Evolutionary conservation across 352 stramenopile genomes (phyloP).

Genomic region (Ochromonadaceae sp.): DNA sequence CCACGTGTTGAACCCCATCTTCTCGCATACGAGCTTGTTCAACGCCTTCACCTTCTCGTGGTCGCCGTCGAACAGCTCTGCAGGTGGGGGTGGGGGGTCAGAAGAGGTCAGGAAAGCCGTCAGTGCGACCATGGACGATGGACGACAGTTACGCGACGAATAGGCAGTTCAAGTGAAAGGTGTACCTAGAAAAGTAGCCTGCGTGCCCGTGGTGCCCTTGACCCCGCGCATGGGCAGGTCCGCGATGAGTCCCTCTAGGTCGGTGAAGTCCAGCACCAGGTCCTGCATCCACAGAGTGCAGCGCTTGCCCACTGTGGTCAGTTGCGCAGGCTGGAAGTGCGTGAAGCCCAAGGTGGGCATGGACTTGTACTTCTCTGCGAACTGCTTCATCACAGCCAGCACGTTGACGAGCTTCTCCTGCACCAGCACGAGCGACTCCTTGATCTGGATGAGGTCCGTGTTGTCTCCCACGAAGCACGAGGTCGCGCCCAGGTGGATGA

Average conservation of each 20-base stretch:
- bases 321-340: constrained; percentile 95
- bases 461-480: constrained; percentile 98
- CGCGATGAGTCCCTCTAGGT: constrained; percentile 84
- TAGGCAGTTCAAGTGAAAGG: no score
- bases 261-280: constrained; percentile 84
- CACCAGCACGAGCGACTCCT: constrained; percentile 82
- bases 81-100: not conserved
- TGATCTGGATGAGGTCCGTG: constrained; percentile 94
- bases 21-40: constrained; percentile 82
- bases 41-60: constrained; percentile 95
- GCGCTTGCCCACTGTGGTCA: constrained; percentile 96
- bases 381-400: constrained; percentile 82
- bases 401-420: constrained; percentile 90
- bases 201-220: constrained; percentile 96
- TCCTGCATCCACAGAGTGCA: constrained; percentile 94
- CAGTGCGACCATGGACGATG: not conserved
- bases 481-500: constrained; percentile 96
- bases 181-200: constrained; percentile 82
- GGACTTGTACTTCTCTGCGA: constrained; percentile 82
- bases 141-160: no score
- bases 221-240: constrained; percentile 87
- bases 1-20: constrained; percentile 93
- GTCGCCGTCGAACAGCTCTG: constrained; percentile 92
- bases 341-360: constrained; percentile 96
- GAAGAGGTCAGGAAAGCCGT: not conserved